Percentiles rank a stretch among this genome's conserved stretches.
These are phyloP conservation scores for Boletus subcaerulescens DNA, from an alignment of 768 basidiomycete genomes.

Conservation along the genomic window DNA sequence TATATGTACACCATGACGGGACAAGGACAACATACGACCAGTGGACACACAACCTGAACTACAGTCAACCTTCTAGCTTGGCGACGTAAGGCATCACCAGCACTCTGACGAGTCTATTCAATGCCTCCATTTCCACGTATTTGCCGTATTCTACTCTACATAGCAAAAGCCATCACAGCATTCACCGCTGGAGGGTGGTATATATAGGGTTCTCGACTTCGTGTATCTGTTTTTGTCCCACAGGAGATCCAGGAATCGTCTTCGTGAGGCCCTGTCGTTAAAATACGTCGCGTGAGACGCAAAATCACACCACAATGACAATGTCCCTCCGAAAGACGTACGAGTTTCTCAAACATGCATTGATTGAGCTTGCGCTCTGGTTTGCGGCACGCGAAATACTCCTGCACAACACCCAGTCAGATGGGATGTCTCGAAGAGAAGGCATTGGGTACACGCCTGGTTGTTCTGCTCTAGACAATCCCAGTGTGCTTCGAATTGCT, in stretches of 20 bases:
- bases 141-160: conserved; percentile 22
- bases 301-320: neutral
- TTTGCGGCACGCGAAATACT: conserved; percentile 86
- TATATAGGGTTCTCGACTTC: conserved; percentile 85
- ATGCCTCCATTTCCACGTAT: neutral
- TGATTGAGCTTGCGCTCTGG: conserved; percentile 84
- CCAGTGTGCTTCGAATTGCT: conserved; percentile 91
- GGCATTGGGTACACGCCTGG: conserved; percentile 62
- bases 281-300: neutral
- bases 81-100: too few species aligned
- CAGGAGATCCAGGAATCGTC: conserved; percentile 85
- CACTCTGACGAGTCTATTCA: too few species aligned
- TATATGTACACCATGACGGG: conserved; percentile 30
- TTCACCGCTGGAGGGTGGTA: conserved; percentile 79
- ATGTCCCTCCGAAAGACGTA: conserved; percentile 39
- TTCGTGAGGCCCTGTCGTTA: conserved; percentile 78
- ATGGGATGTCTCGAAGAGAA: neutral
- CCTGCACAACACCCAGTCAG: conserved; percentile 42
- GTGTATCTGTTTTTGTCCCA: conserved; percentile 80
- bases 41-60: too few species aligned
- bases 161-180: neutral
- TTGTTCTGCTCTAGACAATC: conserved; percentile 91
- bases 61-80: too few species aligned
- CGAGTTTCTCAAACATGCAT: conserved; percentile 96
- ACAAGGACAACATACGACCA: conserved; percentile 27